phyloP scores from a whole-genome alignment of 768 basidiomycete genomes.

The Leucocoprinus birnbaumii region DNA sequence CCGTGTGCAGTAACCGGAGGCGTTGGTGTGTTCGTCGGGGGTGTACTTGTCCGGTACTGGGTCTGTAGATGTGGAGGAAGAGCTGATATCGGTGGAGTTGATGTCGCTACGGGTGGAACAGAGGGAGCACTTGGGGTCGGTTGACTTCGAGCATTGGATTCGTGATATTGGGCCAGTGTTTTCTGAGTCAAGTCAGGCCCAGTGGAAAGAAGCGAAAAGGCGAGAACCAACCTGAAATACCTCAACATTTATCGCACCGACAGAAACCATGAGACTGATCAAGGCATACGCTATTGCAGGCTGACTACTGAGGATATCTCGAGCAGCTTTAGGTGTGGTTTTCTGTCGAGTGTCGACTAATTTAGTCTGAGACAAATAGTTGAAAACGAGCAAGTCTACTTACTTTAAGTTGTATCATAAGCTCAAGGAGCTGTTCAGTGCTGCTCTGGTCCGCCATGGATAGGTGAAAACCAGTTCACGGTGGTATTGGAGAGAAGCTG shows the following conservation, averaged over 20 bases:
- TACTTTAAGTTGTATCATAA: slow-evolving; percentile 75
- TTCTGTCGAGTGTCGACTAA: slow-evolving; percentile 39
- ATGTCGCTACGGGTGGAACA: slow-evolving; percentile 18
- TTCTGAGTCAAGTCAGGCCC: slow-evolving; percentile 34
- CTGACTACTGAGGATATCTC: slow-evolving; percentile 65
- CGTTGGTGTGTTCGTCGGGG: slow-evolving; percentile 21
- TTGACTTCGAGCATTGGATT: slow-evolving; percentile 19
- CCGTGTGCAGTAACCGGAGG: slow-evolving; percentile 25
- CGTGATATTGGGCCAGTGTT: slow-evolving; percentile 57
- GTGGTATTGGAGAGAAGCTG: neutral
- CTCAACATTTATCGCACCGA: slow-evolving; percentile 71
- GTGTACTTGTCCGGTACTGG: slow-evolving; percentile 32
- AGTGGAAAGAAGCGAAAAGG: neutral
- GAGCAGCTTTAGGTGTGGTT: slow-evolving; percentile 70
- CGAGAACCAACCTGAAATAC: slow-evolving; percentile 60
- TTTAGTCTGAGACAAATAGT: neutral
- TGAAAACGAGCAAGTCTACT: neutral
- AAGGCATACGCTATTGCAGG: slow-evolving; percentile 78
- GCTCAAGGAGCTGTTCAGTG: slow-evolving; percentile 68
- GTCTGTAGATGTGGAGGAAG: slow-evolving; percentile 44
- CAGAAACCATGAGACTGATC: slow-evolving; percentile 74
- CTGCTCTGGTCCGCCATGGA: slow-evolving; percentile 10
- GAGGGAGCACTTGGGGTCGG: slow-evolving; percentile 23
- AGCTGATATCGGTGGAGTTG: slow-evolving; percentile 34
- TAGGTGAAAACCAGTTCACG: neutral